Evolutionary conservation across 73 alveolate genomes (phyloP).

Genomic region (Blepharisma japonicum): DNA sequence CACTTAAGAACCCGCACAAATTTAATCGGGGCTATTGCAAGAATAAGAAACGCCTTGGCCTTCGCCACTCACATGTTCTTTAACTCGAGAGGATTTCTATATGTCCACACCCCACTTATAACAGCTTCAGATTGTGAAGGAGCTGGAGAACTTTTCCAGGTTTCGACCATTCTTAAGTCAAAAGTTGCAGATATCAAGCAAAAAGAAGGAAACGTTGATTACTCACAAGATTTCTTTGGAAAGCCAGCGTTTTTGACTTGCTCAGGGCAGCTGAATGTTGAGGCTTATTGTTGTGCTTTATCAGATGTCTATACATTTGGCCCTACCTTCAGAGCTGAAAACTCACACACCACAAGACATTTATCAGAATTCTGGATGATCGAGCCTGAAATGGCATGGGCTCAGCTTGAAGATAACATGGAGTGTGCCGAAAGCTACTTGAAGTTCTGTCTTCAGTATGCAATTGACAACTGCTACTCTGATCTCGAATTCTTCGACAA

Average conservation of each 20-base stretch:
- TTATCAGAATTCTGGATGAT: constrained; percentile 99
- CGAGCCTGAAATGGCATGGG: constrained; percentile 95
- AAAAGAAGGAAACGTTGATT: constrained; percentile 58
- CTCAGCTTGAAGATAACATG: constrained; percentile 78
- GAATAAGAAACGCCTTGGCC: constrained; percentile 96
- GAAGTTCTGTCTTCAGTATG: constrained; percentile 89
- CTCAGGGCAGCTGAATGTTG: constrained; percentile 95
- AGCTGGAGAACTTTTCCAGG: constrained; percentile 99
- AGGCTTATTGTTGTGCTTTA: constrained; percentile 84
- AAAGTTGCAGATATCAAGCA: constrained; percentile 30
- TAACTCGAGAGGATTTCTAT: constrained; percentile 89
- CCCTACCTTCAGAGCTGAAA: constrained; percentile 99
- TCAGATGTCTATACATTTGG: constrained; percentile 98
- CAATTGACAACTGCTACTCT: constrained; percentile 86
- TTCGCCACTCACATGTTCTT: constrained; percentile 97
- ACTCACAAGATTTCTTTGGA: constrained; percentile 94
- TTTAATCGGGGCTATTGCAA: constrained; percentile 93
- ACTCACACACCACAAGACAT: constrained; percentile 96
- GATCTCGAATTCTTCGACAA: constrained; percentile 90
- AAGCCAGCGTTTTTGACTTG: constrained; percentile 96
- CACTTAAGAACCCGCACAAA: constrained; percentile 98
- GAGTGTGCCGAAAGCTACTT: constrained; percentile 98
- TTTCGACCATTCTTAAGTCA: constrained; percentile 85
- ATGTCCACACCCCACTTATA: constrained; percentile 98
- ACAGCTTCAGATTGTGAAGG: constrained; percentile 99